Percentiles rank a stretch among this genome's conserved stretches.
Conservation (phyloP, 2,329 filamentous ascomycete species). For the Aulographum hederae region DNA sequence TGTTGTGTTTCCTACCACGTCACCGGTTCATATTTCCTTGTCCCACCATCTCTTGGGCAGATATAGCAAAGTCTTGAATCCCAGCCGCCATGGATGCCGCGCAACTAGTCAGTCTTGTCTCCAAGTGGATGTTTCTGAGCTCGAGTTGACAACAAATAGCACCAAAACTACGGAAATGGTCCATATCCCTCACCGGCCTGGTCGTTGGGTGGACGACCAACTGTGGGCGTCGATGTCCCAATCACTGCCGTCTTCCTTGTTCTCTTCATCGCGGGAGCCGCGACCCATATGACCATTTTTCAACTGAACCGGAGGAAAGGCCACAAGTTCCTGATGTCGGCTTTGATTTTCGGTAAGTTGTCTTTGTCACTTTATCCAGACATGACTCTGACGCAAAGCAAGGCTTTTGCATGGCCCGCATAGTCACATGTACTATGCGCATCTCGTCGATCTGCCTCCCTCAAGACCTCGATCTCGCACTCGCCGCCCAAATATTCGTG, state of each 20-base stretch:
- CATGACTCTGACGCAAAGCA: background rate
- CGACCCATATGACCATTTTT: slow-evolving; percentile 23
- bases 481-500: slow-evolving; percentile 49
- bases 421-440: slow-evolving; percentile 20
- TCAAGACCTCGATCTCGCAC: slow-evolving; percentile 27
- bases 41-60: no score
- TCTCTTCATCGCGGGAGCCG: slow-evolving; percentile 21
- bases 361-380: background rate
- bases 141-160: no score
- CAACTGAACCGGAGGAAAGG: slow-evolving; percentile 17
- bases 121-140: no score
- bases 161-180: no score
- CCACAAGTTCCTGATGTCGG: slow-evolving; percentile 23
- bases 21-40: no score
- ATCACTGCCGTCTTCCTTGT: slow-evolving; percentile 20
- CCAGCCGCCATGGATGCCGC: no score
- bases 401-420: slow-evolving; percentile 25
- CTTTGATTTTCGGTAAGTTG: slow-evolving; percentile 19
- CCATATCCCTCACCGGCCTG: slow-evolving; percentile 15
- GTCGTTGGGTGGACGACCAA: slow-evolving; percentile 18
- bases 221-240: slow-evolving; percentile 20
- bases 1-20: no score
- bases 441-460: slow-evolving; percentile 15
- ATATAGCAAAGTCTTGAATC: no score
- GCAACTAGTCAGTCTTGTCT: no score